Conservation (phyloP, 331 rosid genomes). For the Rhamnella rubrinervis region DNA sequence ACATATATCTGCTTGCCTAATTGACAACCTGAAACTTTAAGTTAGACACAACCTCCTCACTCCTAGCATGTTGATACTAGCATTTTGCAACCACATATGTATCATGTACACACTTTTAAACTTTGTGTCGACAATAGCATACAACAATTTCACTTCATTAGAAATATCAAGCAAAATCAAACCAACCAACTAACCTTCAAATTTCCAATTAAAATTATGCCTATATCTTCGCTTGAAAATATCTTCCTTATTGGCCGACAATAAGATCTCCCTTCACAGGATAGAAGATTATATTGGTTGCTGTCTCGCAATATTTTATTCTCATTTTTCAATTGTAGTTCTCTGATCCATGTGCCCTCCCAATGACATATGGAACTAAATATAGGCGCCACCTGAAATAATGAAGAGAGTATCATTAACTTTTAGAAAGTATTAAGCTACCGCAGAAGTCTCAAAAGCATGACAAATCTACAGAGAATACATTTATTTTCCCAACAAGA, state of each 20-base stretch:
- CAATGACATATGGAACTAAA: conserved; percentile 46
- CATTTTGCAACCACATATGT: conserved; percentile 15
- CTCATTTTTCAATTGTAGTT: conserved; percentile 30
- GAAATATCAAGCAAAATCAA: conserved; percentile 20
- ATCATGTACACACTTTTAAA: conserved; percentile 1
- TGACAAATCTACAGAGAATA: neutral
- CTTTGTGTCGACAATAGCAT: conserved; percentile 7
- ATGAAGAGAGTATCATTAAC: conserved; percentile 2
- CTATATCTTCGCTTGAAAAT: conserved; percentile 60
- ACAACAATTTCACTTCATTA: conserved; percentile 14
- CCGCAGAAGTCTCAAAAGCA: neutral
- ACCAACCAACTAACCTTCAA: conserved; percentile 58
- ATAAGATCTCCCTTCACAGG: conserved; percentile 43
- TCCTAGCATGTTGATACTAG: neutral
- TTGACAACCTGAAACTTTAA: neutral
- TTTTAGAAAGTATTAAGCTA: neutral
- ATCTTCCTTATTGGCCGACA: conserved; percentile 48
- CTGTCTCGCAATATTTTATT: conserved; percentile 29
- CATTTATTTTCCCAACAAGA: neutral
- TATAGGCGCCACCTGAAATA: conserved; percentile 63
- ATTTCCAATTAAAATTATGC: conserved; percentile 65
- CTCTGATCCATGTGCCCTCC: conserved; percentile 44
- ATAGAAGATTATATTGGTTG: conserved; percentile 31
- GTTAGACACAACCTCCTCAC: neutral
- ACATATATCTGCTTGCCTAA: neutral